A percentile compares a stretch with the other conserved stretches of the same genome.
Conservation (phyloP, 106 monocot species). For the Dendrobium catenatum region DNA sequence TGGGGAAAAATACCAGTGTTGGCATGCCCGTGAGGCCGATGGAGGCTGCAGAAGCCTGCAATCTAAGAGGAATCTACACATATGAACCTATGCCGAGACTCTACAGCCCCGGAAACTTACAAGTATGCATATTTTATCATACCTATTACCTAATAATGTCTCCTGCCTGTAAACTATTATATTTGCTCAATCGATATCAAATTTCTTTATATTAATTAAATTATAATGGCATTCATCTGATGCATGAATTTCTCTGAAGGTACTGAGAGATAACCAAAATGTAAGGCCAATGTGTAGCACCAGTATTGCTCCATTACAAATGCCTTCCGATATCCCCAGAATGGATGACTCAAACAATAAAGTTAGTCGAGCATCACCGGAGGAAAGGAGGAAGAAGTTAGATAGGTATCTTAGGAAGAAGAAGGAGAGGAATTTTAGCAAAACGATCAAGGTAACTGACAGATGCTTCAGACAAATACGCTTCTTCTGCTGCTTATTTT, state of each 20-base stretch:
- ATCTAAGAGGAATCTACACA: constrained; percentile 2
- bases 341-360: constrained; percentile 51
- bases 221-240: background rate
- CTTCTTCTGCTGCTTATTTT: background rate
- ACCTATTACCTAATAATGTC: no score
- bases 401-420: constrained; percentile 69
- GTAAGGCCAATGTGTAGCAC: background rate
- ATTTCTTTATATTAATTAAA: no score
- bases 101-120: constrained; percentile 46
- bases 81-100: constrained; percentile 18
- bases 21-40: background rate
- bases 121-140: constrained; percentile 19
- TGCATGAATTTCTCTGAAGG: constrained; percentile 11
- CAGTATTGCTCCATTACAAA: constrained; percentile 10
- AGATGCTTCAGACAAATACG: no score
- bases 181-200: background rate
- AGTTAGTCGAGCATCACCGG: constrained; percentile 40
- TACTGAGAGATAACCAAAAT: constrained; percentile 11
- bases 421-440: constrained; percentile 74
- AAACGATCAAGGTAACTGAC: constrained; percentile 78
- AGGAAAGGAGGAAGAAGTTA: constrained; percentile 77
- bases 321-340: constrained; percentile 22
- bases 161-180: no score
- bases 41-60: background rate
- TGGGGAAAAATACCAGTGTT: background rate